These are phyloP conservation scores for Serendipita sp. DNA, from an alignment of 768 basidiomycete genomes.

Conservation along the genomic window DNA sequence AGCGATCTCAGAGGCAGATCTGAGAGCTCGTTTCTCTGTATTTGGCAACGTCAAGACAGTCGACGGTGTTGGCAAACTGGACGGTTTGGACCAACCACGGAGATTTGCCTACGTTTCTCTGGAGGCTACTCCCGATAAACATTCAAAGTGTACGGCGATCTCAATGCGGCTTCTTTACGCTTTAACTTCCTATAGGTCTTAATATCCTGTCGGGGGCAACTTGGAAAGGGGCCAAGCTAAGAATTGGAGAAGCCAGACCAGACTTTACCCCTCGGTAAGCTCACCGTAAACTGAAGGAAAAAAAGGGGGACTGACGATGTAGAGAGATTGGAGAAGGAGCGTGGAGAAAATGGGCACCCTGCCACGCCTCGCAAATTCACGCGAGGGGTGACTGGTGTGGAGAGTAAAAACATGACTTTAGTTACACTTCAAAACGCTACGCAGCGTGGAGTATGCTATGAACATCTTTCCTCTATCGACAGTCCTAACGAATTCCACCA, in stretches of 20 bases:
- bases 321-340: slow-evolving; percentile 15
- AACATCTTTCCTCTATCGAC: background rate
- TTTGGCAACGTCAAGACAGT: slow-evolving; percentile 55
- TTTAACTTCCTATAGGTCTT: slow-evolving; percentile 31
- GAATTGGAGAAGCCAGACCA: slow-evolving; percentile 70
- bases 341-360: slow-evolving; percentile 16
- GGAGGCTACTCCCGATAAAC: slow-evolving; percentile 38
- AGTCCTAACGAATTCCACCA: slow-evolving; percentile 5
- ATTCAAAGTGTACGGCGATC: slow-evolving; percentile 42
- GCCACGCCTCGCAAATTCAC: slow-evolving; percentile 9
- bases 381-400: slow-evolving; percentile 22
- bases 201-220: slow-evolving; percentile 62
- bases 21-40: slow-evolving; percentile 37
- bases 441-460: slow-evolving; percentile 18
- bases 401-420: slow-evolving; percentile 47
- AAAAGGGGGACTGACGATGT: background rate
- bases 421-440: slow-evolving; percentile 41
- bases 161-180: background rate
- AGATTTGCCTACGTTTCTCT: slow-evolving; percentile 64
- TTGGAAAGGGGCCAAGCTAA: slow-evolving; percentile 76
- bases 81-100: slow-evolving; percentile 48
- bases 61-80: slow-evolving; percentile 49
- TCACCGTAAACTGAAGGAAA: background rate
- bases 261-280: slow-evolving; percentile 48
- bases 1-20: slow-evolving; percentile 37